A percentile compares a stretch with the other conserved stretches of the same genome.
Conservation (phyloP, 1,284 basidiomycete genomes). For the Melanopsichium pennsylvanicum region DNA sequence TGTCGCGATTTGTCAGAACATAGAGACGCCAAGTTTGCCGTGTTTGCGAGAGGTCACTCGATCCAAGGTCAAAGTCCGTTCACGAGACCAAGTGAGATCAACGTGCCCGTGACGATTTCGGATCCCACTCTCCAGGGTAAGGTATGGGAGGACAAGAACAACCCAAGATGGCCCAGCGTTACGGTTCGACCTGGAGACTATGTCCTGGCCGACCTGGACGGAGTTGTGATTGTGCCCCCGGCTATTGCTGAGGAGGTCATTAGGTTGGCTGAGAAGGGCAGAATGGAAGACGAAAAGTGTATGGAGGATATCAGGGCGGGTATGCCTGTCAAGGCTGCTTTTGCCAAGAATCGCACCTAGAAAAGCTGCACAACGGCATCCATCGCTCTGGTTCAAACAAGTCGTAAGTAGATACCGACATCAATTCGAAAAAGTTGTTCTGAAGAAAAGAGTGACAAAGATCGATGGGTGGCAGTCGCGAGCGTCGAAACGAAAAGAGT, state of each 20-base stretch:
- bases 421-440: no score
- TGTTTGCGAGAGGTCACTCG: constrained; percentile 77
- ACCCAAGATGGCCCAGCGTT: constrained; percentile 67
- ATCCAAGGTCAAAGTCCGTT: constrained; percentile 88
- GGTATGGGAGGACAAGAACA: constrained; percentile 4
- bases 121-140: constrained; percentile 41
- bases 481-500: no score
- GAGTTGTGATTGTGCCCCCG: constrained; percentile 82
- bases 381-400: not conserved
- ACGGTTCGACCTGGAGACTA: constrained; percentile 80
- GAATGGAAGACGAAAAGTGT: constrained; percentile 77
- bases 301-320: constrained; percentile 80
- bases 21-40: constrained; percentile 71
- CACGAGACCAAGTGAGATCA: constrained; percentile 80
- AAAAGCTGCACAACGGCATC: constrained; percentile 32
- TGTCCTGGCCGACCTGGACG: constrained; percentile 86
- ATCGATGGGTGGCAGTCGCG: no score
- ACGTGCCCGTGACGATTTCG: constrained; percentile 76
- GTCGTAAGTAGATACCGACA: not conserved
- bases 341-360: constrained; percentile 78
- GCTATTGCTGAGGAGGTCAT: constrained; percentile 73
- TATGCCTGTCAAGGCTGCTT: constrained; percentile 77
- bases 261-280: constrained; percentile 72
- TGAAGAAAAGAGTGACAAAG: no score
- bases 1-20: constrained; percentile 85